phyloP scores from a whole-genome alignment of 192 early-diverging fungal species.

The Geranomyces variabilis region DNA sequence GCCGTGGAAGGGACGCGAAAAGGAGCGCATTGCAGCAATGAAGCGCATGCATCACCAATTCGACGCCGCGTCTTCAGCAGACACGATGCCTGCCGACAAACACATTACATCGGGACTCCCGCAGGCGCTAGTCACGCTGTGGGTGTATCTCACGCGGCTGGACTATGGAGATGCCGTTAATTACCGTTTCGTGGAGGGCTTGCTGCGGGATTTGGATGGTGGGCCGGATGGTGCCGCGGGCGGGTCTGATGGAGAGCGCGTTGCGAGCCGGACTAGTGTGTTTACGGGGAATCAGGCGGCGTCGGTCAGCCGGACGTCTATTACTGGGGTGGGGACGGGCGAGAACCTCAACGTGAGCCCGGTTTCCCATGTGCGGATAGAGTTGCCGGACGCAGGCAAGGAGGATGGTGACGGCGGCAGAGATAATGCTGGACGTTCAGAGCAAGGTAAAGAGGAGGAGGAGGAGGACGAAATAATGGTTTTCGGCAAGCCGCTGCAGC shows the following conservation, averaged over 20 bases:
- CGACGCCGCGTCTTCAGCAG: background rate
- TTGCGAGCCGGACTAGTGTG: background rate
- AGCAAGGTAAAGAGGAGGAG: too few species aligned
- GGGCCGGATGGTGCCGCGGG: background rate
- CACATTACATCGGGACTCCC: conserved; percentile 22
- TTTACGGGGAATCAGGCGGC: conserved; percentile 1
- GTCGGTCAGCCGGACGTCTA: background rate
- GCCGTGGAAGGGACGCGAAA: conserved; percentile 64
- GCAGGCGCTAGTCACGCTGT: conserved; percentile 31
- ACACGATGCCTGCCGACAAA: background rate
- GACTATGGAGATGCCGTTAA: conserved; percentile 42
- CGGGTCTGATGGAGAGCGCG: background rate
- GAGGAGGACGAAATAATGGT: too few species aligned
- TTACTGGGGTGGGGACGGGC: background rate
- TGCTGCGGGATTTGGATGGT: conserved; percentile 17
- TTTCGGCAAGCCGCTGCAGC: too few species aligned
- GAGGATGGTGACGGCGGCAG: too few species aligned
- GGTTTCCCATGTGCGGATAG: too few species aligned
- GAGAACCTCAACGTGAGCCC: too few species aligned
- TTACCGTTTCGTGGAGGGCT: conserved; percentile 34
- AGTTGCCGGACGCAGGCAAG: too few species aligned
- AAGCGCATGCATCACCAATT: conserved; percentile 3
- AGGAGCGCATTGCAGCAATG: conserved; percentile 42
- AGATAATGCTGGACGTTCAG: too few species aligned
- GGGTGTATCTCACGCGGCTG: conserved; percentile 35